Base-by-base conservation (phyloP, 2,329 filamentous ascomycete genomes). In the Ophiosphaerella herpotricha region DNA sequence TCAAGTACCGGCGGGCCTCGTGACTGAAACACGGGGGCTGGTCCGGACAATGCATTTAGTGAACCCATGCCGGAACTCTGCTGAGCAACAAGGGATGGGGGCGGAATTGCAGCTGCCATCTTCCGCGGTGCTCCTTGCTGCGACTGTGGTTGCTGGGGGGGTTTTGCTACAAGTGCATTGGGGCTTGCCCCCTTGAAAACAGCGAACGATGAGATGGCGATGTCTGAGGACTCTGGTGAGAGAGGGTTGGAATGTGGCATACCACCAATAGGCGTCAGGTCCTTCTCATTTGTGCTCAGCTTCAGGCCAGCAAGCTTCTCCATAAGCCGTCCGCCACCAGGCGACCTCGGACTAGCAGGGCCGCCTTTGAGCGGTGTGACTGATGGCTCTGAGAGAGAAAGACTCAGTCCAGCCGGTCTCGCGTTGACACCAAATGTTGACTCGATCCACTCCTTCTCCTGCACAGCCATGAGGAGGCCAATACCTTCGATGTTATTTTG, bases 391-490 rank as follows among this genome's bases (percentile, higher is more conserved):
- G 73, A 67, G 16, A 71, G 48, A 12, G 69, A 71, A 41, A 74
- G 65, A 48, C 57, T 76, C 43, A 76, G 70, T 24, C 69, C 72
- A 4, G 69, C 63, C 6, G 72, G 77, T 54, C 72, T 78, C 46
- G 74, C 72, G 36, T 64, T 69, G 1, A 90, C 77, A 5, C 87
- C 88, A 71, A 96, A 96, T 61, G 91, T 90, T 39, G 86, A 79
- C 64, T 90, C 83, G 44, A 96, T 91, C 91, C 91, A 96, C 60
- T 89, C 82, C 68, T 86, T 89, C 73, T 96, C 91, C 50, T 90
- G 85, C 40, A 90, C 71, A 0, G 88, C 90, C 87, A 96, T 96
- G 67, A 90, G 85, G 48, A 95, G 76, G 1, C 89, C 91, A 14
- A 96, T 84, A 16, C 91, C 89, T 75, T 96, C 91, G 11, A 82